Evolutionary conservation across 805 yeast species (phyloP).

Genomic region (Pichia californica): DNA sequence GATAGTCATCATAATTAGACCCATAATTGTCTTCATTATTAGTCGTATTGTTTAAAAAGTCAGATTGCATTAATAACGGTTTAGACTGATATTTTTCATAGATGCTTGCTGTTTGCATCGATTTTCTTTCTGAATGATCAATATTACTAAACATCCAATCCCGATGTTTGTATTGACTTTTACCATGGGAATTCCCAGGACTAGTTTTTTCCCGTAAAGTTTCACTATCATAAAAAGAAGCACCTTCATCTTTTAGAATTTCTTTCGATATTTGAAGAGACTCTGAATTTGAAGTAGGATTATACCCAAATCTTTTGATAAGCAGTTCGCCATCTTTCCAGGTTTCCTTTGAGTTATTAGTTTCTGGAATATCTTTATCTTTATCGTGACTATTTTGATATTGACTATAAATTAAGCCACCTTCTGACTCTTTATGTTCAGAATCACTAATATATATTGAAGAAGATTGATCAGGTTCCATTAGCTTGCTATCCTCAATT

Average conservation of each 20-base stretch:
- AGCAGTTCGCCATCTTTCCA: slow-evolving; percentile 21
- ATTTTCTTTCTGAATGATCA: slow-evolving; percentile 5
- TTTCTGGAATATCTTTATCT: not conserved
- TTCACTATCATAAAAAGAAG: not conserved
- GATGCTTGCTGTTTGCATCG: not conserved
- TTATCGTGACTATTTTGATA: no score
- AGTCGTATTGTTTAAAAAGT: no score
- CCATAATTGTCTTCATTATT: no score
- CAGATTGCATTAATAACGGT: no score
- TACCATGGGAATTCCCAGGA: no score
- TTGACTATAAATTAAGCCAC: no score
- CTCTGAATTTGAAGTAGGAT: slow-evolving; percentile 11
- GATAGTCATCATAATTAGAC: no score
- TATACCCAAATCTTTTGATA: slow-evolving; percentile 20
- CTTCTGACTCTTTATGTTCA: not conserved
- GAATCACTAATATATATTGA: not conserved
- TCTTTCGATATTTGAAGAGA: not conserved
- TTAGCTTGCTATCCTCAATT: not conserved
- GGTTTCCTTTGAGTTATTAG: slow-evolving; percentile 6
- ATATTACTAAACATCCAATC: slow-evolving; percentile 9
- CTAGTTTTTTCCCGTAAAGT: not conserved
- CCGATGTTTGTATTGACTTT: no score
- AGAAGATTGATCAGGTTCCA: not conserved
- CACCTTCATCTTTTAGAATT: no score
- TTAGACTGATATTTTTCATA: not conserved